phyloP scores from a whole-genome alignment of 257 asterid species.

The Galeopsis tetrahit region DNA sequence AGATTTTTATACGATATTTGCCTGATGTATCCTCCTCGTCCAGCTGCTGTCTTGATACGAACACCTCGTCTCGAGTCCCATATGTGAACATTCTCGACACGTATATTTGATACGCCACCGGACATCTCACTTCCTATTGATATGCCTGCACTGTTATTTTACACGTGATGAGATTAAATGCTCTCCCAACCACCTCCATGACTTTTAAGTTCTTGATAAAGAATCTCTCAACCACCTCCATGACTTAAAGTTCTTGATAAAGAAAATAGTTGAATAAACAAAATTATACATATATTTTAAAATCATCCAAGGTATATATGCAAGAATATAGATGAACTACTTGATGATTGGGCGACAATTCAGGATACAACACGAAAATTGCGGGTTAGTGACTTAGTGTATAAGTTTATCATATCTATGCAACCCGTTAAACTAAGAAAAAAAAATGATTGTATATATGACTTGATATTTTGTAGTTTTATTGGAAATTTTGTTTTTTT shows the following conservation, averaged over 20 bases:
- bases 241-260: too few relatives aligned
- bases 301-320: not conserved
- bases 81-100: constrained; percentile 69
- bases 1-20: constrained; percentile 63
- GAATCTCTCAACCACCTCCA: too few relatives aligned
- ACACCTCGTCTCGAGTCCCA: constrained; percentile 98
- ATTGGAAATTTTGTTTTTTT: too few relatives aligned
- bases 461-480: too few relatives aligned
- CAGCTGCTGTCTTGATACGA: constrained; percentile 92
- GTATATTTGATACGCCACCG: constrained; percentile 86
- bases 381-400: too few relatives aligned
- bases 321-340: not conserved
- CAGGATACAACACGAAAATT: too few relatives aligned
- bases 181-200: not conserved
- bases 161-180: too few relatives aligned
- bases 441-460: too few relatives aligned
- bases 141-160: constrained; percentile 77
- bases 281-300: not conserved
- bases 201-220: not conserved
- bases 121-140: constrained; percentile 99
- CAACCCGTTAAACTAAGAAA: too few relatives aligned
- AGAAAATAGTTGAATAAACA: not conserved
- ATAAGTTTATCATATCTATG: too few relatives aligned
- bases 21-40: constrained; percentile 87
- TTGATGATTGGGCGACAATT: not conserved